Conservation (phyloP, 257 asterid genomes). For the Vinca minor region DNA sequence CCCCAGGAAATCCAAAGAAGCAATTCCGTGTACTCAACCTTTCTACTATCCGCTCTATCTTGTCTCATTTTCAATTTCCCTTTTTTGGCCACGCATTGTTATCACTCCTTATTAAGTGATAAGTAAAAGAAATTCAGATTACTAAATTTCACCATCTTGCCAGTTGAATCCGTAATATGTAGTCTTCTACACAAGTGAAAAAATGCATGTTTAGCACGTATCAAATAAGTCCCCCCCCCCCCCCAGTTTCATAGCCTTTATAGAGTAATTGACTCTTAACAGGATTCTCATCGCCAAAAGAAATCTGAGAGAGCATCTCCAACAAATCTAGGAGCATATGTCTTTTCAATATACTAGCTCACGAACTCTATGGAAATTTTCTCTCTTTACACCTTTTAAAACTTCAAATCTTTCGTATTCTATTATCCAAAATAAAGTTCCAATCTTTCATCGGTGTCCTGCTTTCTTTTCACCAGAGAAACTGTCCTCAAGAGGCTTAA, state of each 20-base stretch:
- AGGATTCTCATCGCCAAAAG: not conserved
- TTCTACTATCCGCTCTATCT: not conserved
- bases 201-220: too few relatives aligned
- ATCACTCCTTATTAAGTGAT: not conserved
- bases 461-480: not conserved
- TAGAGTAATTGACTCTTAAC: not conserved
- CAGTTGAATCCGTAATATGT: too few relatives aligned
- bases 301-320: not conserved
- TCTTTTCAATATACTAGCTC: too few relatives aligned
- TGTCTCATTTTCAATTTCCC: too few relatives aligned
- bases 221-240: not conserved
- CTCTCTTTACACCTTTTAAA: not conserved
- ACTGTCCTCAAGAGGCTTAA: not conserved
- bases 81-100: not conserved
- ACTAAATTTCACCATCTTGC: not conserved
- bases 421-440: not conserved
- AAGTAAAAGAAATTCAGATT: not conserved
- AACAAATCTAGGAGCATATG: not conserved
- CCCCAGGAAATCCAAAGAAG: not conserved
- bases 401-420: not conserved
- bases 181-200: too few relatives aligned
- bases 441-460: not conserved
- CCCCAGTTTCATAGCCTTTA: not conserved
- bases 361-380: not conserved
- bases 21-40: not conserved